Evolutionary conservation across 2,329 filamentous ascomycete species (phyloP).

Genomic region (Pyricularia grisea): DNA sequence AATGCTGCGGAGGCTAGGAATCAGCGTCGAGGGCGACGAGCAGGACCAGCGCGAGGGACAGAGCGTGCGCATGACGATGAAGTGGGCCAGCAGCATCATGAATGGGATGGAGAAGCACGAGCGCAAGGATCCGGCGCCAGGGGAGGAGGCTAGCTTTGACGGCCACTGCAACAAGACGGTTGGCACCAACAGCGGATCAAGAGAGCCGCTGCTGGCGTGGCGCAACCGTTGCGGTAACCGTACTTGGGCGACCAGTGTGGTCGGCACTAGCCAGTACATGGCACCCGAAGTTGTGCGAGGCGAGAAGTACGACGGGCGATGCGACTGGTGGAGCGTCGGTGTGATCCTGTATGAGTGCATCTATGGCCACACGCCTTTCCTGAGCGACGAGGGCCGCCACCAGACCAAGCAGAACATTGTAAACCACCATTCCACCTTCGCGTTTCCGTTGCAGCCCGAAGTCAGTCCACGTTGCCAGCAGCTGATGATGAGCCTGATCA

Average conservation of each 20-base stretch:
- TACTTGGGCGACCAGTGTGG: slow-evolving; percentile 70
- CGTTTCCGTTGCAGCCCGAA: slow-evolving; percentile 57
- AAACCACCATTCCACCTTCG: slow-evolving; percentile 62
- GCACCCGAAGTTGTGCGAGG: slow-evolving; percentile 85
- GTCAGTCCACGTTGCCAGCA: slow-evolving; percentile 67
- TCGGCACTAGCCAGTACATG: slow-evolving; percentile 98
- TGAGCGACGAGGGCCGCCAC: slow-evolving; percentile 66
- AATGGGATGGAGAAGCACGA: slow-evolving; percentile 27
- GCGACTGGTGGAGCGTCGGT: slow-evolving; percentile 95
- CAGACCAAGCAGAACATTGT: slow-evolving; percentile 82
- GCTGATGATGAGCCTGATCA: slow-evolving; percentile 62
- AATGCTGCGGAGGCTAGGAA: slow-evolving; percentile 65
- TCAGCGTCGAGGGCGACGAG: slow-evolving; percentile 64
- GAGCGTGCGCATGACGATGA: slow-evolving; percentile 23
- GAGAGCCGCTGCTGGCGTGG: slow-evolving; percentile 55
- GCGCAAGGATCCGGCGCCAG: slow-evolving; percentile 15
- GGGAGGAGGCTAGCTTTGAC: not conserved
- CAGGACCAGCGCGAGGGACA: slow-evolving; percentile 51
- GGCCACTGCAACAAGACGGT: not conserved
- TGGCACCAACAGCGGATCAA: not conserved
- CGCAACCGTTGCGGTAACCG: slow-evolving; percentile 60
- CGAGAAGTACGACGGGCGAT: slow-evolving; percentile 78
- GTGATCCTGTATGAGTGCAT: slow-evolving; percentile 93
- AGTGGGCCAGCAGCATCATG: slow-evolving; percentile 31
- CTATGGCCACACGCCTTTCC: slow-evolving; percentile 85